Base-by-base conservation (phyloP, 352 stramenopile genomes). In the Labyrinthula sp. region DNA sequence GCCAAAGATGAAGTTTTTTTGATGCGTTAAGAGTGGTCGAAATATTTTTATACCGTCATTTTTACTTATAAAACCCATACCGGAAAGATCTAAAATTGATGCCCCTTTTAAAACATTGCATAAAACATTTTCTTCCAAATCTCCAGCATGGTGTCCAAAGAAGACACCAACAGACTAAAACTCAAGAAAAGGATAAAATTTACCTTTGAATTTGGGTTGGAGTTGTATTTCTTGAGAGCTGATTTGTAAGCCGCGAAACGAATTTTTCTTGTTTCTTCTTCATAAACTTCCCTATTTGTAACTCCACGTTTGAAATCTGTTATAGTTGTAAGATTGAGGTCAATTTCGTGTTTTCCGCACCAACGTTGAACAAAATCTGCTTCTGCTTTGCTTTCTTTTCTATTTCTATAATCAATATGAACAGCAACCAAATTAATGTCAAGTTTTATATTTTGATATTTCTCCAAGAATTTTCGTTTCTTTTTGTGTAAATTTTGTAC, bases 61-160 rank as follows among this genome's bases (percentile, higher is more conserved):
- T 7, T 38, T 38, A 35, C 56, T 65, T 10, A 45, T 45, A 9
- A 73, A 73, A 39, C 66, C 80, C 85, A 92, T 92, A 47, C 85
- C 85, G 39, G 82, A 89, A 24, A 95, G 62, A 30, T 89, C 76
- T 1, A 95, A 63, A 10, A 92, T 66, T 45, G 73, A 79, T 54
- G 72, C 66, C 1, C 82, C 82, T 45, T 92, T 93, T 68, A 95
- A 85, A 43, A 89, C 81, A 62, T 95, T 96, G 18, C 79, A 93
- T 35, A 95, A 78, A 12, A 95, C 79, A 62, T 96, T 96, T 64
- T 96, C 87, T 57, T 90, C 67, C n/a, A 96, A 74, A 59, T 96
- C 87, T 12, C 84, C 79, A 17, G 73, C 65, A 63, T 96, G 87
- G 68, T 96, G 87, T 9, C 84, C 87, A 20, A 96, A 79, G 56